Evolutionary conservation across 2,329 filamentous ascomycete genomes (phyloP), one percentile per base, ranked within the genome.

Genomic region (Sporothrix brunneoviolacea): DNA sequence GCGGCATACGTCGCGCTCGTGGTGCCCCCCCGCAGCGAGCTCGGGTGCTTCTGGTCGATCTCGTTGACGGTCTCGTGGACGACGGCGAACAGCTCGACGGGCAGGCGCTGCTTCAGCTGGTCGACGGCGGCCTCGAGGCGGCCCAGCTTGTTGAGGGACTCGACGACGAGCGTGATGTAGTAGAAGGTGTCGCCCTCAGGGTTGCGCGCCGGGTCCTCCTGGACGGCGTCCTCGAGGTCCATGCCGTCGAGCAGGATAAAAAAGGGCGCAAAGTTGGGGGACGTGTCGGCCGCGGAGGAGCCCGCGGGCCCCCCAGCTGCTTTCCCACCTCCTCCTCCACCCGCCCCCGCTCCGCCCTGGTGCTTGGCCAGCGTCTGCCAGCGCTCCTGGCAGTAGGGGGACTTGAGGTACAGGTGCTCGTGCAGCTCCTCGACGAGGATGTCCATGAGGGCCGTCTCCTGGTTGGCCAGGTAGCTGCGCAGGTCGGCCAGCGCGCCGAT

Each of bases 401-500:
- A 97, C 65, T 97, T 97, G 35, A 98, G 80, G 64, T 98, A 98
- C 4, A 98, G 76, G 68, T 98, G 93, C 64, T 95, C 93, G 64
- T 98, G 93, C 30, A 98, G 74, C 67, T 98, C 93, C 65, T 98
- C 93, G n/a, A 97, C 83, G 50, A 98, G 67, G 48, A 97, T 97
- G 62, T 98, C 93, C 62, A 91, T 91, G 56, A 98, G 71, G 0
- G 88, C 81, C 24, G 85, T 87, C 69, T 98, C 93, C 64, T 98
- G 94, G 62, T 95, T 97, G 53, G 83, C 83, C 52, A 98, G 81
- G 62, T 97, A 97, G 60, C 83, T 83, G 51, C 89, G 81, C 57
- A 98, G 70, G 59, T 98, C 93, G 51, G 80, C 83, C 60, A 98
- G 72, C 8, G 90, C 91, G 2, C 90, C 91, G 57, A 98, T 95